Conservation (phyloP, 2,329 filamentous ascomycete species). For the Trichoderma endophyticum region DNA sequence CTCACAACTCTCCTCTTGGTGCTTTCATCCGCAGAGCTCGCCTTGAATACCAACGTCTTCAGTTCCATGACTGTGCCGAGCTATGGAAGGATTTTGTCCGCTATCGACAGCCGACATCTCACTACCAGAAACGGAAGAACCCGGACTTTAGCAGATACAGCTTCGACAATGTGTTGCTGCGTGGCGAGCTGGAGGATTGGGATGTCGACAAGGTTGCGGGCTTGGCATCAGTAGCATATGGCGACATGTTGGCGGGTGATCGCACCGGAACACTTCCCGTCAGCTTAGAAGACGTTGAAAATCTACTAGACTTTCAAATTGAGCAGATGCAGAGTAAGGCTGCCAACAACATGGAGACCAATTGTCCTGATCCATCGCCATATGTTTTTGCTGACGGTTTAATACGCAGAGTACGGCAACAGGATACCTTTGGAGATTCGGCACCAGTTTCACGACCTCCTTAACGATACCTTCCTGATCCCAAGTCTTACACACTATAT, state of each 20-base stretch:
- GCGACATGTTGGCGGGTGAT: constrained; percentile 49
- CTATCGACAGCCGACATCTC: constrained; percentile 73
- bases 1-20: constrained; percentile 75
- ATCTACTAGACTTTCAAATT: constrained; percentile 82
- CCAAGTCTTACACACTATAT: constrained; percentile 76
- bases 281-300: constrained; percentile 77
- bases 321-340: constrained; percentile 75
- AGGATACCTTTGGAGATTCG: constrained; percentile 74
- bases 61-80: constrained; percentile 72
- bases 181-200: constrained; percentile 50
- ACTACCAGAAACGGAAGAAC: constrained; percentile 61
- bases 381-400: constrained; percentile 19
- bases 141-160: constrained; percentile 54
- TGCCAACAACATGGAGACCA: not conserved
- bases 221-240: constrained; percentile 49
- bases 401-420: constrained; percentile 62
- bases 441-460: constrained; percentile 64
- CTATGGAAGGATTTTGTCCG: constrained; percentile 81
- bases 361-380: not conserved
- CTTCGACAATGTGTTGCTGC: constrained; percentile 55
- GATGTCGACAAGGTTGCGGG: constrained; percentile 40
- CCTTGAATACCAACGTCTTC: constrained; percentile 75
- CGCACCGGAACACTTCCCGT: constrained; percentile 45
- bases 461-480: constrained; percentile 63
- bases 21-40: constrained; percentile 72